A percentile compares a stretch with the other conserved stretches of the same genome.
phyloP scores from a whole-genome alignment of 306 rosid species.

The Begonia masoniana region DNA sequence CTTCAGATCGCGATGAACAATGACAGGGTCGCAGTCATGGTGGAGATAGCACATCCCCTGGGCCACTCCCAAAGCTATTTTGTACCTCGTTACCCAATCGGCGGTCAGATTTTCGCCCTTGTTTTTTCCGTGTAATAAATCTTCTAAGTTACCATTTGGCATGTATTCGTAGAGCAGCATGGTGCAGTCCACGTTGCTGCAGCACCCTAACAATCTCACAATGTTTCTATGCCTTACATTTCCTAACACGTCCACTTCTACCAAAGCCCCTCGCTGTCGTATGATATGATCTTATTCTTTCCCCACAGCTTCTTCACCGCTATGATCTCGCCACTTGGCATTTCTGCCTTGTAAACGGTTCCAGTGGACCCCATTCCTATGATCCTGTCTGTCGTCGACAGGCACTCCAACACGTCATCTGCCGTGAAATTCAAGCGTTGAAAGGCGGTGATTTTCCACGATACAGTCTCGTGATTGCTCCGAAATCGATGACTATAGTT shows the following conservation, averaged over 20 bases:
- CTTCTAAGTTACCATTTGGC: slow-evolving; percentile 86
- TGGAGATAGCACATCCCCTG: slow-evolving; percentile 94
- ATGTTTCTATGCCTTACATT: slow-evolving; percentile 91
- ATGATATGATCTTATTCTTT: slow-evolving; percentile 49
- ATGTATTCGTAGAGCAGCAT: slow-evolving; percentile 91
- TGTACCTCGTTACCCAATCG: slow-evolving; percentile 78
- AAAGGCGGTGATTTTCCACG: slow-evolving; percentile 83
- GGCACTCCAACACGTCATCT: slow-evolving; percentile 74
- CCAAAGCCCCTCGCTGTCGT: slow-evolving; percentile 79
- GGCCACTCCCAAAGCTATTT: slow-evolving; percentile 83
- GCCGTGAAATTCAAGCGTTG: slow-evolving; percentile 86
- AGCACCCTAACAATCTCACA: slow-evolving; percentile 85
- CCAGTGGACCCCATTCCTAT: slow-evolving; percentile 91
- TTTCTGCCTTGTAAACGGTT: slow-evolving; percentile 66
- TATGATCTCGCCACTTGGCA: slow-evolving; percentile 94
- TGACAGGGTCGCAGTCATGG: slow-evolving; percentile 88
- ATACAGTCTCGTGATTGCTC: slow-evolving; percentile 37
- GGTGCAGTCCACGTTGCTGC: slow-evolving; percentile 75
- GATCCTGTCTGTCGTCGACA: slow-evolving; percentile 54
- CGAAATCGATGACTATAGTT: slow-evolving; percentile 33
- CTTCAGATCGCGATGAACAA: slow-evolving; percentile 82
- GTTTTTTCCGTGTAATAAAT: slow-evolving; percentile 53
- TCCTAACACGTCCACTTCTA: slow-evolving; percentile 91
- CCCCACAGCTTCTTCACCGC: slow-evolving; percentile 92
- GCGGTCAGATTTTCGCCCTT: slow-evolving; percentile 56